Evolutionary conservation across 495 filamentous ascomycete species (phyloP), one percentile per base, ranked within the genome.

Genomic region (Xylaria bambusicola): DNA sequence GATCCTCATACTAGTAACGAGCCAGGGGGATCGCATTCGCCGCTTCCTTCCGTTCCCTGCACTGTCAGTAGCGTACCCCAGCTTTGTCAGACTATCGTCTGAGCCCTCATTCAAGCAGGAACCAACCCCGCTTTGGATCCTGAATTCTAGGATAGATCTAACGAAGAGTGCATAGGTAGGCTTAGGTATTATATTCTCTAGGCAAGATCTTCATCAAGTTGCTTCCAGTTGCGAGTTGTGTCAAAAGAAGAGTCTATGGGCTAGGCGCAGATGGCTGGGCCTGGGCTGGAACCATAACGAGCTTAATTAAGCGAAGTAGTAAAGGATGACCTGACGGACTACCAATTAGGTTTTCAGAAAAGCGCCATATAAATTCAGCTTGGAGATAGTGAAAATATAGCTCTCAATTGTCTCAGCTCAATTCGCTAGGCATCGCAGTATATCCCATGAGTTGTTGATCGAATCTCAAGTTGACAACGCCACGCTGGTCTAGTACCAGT

Each of bases 31-130:
- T 10, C 9, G 26, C 31, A 31, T 17, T 29, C 31, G 49, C 31
- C 26, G 49, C 50, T 40, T 24, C 7, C 40, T 52, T n/a, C 29
- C n/a, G 35, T 38, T 12, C 20, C n/a, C 26, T 31, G 18, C 31
- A 33, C 29, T n/a, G n/a, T n/a, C n/a, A n/a, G n/a, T n/a, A n/a
- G n/a, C n/a, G 10, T 33, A 33, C 29, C 29, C 29, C 29, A 5
- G 36, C 8, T 15, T 26, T 21, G 13, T 52, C 35, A 40, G 35
- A 52, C 40, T 15, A 26, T 52, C 15, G 21, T 40, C 13, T 18
- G 35, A 52, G 50, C 35, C 33, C 50, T 17, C n/a, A 18, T 50
- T 50, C 29, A 21, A 35, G 29, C 47, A 50, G n/a, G 24, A 10
- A n/a, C 50, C 50, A 41, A 33, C 35, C 49, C 50, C n/a, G 20